Evolutionary conservation across 139 green algal genomes (phyloP).

Genomic region (Chlamydomonas applanata): DNA sequence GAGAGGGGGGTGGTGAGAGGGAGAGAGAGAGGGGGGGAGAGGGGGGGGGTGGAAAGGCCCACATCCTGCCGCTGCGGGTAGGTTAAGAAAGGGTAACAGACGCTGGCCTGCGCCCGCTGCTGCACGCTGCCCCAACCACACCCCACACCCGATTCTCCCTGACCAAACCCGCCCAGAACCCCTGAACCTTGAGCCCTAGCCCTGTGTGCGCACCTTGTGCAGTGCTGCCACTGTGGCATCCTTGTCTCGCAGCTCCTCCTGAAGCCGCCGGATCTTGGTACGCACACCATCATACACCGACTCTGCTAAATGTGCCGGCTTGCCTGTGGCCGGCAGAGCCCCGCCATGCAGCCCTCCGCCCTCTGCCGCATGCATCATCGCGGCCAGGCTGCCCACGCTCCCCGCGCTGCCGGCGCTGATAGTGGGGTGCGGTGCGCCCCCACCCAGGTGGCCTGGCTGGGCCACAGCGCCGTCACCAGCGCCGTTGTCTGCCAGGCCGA

Average conservation of each 20-base stretch:
- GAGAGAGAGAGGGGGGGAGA: too few relatives aligned
- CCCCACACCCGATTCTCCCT: too few relatives aligned
- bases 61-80: too few relatives aligned
- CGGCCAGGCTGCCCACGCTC: neutral
- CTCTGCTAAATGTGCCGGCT: conserved; percentile 40
- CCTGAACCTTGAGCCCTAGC: neutral
- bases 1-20: too few relatives aligned
- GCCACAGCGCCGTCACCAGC: conserved; percentile 3
- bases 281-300: conserved; percentile 57
- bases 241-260: conserved; percentile 31
- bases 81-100: neutral
- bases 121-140: conserved; percentile 2
- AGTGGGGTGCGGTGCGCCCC: neutral
- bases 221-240: conserved; percentile 22
- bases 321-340: neutral
- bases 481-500: conserved; percentile 3
- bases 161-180: neutral
- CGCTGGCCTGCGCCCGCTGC: neutral
- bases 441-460: neutral
- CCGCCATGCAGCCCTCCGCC: neutral
- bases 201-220: conserved; percentile 28
- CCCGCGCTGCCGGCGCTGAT: neutral
- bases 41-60: too few relatives aligned
- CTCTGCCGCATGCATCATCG: neutral
- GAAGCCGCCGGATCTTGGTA: conserved; percentile 42